phyloP scores from a whole-genome alignment of 1,284 basidiomycete species.

The Ceratorhiza oryzae-sativae region DNA sequence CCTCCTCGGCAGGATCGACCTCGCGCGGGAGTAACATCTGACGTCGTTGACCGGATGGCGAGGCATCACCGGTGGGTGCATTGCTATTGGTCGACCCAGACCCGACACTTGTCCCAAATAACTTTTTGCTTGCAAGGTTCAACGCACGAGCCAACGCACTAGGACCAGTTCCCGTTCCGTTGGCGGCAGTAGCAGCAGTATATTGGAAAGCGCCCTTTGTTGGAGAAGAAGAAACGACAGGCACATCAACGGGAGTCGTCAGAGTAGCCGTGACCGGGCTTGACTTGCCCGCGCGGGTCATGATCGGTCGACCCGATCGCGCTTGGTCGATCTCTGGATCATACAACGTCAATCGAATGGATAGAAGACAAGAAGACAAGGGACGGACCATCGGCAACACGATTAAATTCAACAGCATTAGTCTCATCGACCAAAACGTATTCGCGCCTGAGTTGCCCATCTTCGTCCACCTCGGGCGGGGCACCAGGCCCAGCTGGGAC shows the following conservation, averaged over 20 bases:
- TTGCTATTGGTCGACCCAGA: constrained; percentile 9
- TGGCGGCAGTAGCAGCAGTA: neutral
- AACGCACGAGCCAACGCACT: constrained; percentile 87
- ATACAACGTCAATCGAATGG: constrained; percentile 16
- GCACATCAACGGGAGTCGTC: constrained; percentile 44
- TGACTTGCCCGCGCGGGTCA: constrained; percentile 41
- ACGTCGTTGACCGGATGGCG: constrained; percentile 43
- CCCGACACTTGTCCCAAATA: constrained; percentile 65
- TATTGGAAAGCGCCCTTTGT: constrained; percentile 18
- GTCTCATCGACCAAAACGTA: constrained; percentile 81
- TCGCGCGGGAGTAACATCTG: constrained; percentile 43
- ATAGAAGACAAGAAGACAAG: constrained; percentile 24
- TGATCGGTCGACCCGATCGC: constrained; percentile 39
- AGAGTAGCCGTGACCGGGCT: constrained; percentile 34
- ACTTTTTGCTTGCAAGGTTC: constrained; percentile 86
- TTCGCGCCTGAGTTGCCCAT: constrained; percentile 55
- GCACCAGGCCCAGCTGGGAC: neutral
- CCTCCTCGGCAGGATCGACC: constrained; percentile 82
- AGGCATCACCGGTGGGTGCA: constrained; percentile 20
- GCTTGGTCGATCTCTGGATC: constrained; percentile 62
- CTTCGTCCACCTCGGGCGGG: constrained; percentile 28
- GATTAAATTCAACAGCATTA: constrained; percentile 75
- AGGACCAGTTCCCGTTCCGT: constrained; percentile 8
- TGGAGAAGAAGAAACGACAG: constrained; percentile 27
- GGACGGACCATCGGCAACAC: constrained; percentile 72